Conservation (phyloP, 2,329 filamentous ascomycete species). For the Raffaelea arxii region DNA sequence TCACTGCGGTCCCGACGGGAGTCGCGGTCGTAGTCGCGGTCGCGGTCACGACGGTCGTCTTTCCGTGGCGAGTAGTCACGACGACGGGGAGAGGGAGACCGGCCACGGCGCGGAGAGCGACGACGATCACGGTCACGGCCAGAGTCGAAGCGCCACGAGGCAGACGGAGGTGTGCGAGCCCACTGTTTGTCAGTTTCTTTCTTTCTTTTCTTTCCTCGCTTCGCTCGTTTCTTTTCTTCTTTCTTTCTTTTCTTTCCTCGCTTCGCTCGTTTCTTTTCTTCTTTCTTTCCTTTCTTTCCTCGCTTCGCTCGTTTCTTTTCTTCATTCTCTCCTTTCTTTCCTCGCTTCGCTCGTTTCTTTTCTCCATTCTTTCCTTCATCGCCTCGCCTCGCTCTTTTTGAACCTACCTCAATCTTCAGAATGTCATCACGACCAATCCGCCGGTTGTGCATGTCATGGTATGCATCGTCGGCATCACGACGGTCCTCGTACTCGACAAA, state of each 20-base stretch:
- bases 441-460: conserved; percentile 99
- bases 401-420: conserved; percentile 87
- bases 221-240: too few species aligned
- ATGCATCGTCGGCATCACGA: conserved; percentile 95
- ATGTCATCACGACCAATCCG: conserved; percentile 91
- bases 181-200: conserved; percentile 51
- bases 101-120: conserved; percentile 53
- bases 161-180: conserved; percentile 95
- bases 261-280: too few species aligned
- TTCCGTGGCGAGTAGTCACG: conserved; percentile 81
- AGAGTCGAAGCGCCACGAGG: conserved; percentile 96
- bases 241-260: too few species aligned
- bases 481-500: conserved; percentile 99
- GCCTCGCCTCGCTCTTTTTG: too few species aligned
- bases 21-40: conserved; percentile 64
- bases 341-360: too few species aligned
- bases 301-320: too few species aligned
- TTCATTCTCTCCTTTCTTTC: too few species aligned
- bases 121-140: conserved; percentile 66
- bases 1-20: conserved; percentile 60
- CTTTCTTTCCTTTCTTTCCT: too few species aligned
- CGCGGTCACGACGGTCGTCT: conserved; percentile 74
- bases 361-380: too few species aligned
- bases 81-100: conserved; percentile 70
- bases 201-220: too few species aligned